phyloP scores from a whole-genome alignment of 2,329 filamentous ascomycete species.

The Chaetoscypha palmicola region DNA sequence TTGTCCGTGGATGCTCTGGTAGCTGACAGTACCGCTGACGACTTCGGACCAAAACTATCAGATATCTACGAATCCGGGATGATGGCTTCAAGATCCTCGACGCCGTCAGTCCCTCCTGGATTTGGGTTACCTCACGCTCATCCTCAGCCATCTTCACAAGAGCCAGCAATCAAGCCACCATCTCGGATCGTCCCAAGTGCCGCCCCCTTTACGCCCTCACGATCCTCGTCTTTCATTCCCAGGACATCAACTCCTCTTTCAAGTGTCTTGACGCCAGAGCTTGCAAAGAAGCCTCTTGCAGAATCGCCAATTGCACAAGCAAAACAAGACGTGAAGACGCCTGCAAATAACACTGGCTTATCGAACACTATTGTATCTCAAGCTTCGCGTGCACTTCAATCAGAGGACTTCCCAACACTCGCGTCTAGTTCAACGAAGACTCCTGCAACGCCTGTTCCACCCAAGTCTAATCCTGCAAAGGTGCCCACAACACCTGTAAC shows the following conservation, averaged over 20 bases:
- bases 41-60: constrained; percentile 13
- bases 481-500: not conserved
- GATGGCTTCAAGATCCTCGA: constrained; percentile 27
- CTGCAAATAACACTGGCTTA: constrained; percentile 40
- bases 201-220: constrained; percentile 26
- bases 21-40: constrained; percentile 40
- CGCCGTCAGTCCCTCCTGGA: constrained; percentile 41
- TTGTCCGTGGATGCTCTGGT: constrained; percentile 63
- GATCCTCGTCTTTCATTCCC: constrained; percentile 19
- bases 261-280: constrained; percentile 24
- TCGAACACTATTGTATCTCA: constrained; percentile 38
- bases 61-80: constrained; percentile 12
- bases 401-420: constrained; percentile 58
- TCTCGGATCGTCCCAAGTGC: constrained; percentile 26
- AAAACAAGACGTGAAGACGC: constrained; percentile 39
- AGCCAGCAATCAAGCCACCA: constrained; percentile 19
- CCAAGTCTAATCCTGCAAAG: constrained; percentile 3
- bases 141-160: constrained; percentile 29
- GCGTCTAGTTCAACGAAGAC: constrained; percentile 33
- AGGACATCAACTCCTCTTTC: constrained; percentile 25
- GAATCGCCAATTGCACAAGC: constrained; percentile 26
- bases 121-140: constrained; percentile 33
- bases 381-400: constrained; percentile 37
- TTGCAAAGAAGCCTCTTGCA: constrained; percentile 8
- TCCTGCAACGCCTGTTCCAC: constrained; percentile 8